Evolutionary conservation across 2,329 filamentous ascomycete genomes (phyloP).

Genomic region (Sarocladium strictum): DNA sequence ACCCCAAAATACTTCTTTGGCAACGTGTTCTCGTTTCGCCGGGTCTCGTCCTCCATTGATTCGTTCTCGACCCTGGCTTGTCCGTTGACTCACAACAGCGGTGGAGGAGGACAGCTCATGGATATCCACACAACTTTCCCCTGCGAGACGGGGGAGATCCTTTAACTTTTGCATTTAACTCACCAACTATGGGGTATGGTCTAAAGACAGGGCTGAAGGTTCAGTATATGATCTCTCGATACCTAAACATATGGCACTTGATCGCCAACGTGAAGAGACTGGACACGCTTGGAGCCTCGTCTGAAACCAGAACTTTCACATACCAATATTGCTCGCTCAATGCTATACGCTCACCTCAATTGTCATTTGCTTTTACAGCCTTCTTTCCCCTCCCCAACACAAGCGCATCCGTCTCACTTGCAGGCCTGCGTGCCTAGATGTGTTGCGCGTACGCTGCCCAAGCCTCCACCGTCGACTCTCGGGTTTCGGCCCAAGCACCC

Average conservation of each 20-base stretch:
- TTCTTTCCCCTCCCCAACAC: neutral
- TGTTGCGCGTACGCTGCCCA: slow-evolving; percentile 8
- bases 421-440: neutral
- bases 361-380: neutral
- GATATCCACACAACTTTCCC: neutral
- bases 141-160: too few relatives aligned
- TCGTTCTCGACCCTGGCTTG: neutral
- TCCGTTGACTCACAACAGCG: slow-evolving; percentile 6
- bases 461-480: slow-evolving; percentile 3
- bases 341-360: neutral
- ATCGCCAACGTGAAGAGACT: too few relatives aligned
- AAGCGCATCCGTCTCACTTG: neutral
- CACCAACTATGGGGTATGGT: too few relatives aligned
- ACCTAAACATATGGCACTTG: too few relatives aligned
- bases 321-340: neutral
- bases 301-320: neutral
- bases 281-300: neutral
- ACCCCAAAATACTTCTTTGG: neutral
- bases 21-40: neutral
- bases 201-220: too few relatives aligned
- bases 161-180: too few relatives aligned
- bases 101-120: slow-evolving; percentile 2
- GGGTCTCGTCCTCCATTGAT: neutral
- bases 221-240: too few relatives aligned
- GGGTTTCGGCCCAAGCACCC: slow-evolving; percentile 9